Percentiles rank a stretch among this genome's conserved stretches.
These are phyloP conservation scores for Alternaria viburni DNA, from an alignment of 2,329 filamentous ascomycete species.

Conservation along the genomic window DNA sequence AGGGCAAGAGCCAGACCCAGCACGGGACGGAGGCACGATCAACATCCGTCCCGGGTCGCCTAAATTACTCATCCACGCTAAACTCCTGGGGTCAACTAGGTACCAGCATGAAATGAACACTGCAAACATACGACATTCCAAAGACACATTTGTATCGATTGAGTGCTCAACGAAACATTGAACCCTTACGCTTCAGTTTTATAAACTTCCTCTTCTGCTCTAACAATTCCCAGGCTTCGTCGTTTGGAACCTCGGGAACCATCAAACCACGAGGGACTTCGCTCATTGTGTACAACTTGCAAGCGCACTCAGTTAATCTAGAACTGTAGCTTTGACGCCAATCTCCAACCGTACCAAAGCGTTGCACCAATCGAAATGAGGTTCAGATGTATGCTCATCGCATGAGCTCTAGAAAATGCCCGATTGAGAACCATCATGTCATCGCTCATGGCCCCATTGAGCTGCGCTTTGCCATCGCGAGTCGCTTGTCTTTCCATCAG, in stretches of 20 bases:
- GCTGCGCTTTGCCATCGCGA: conserved; percentile 14
- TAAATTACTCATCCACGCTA: conserved; percentile 3
- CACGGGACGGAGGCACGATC: conserved; percentile 14
- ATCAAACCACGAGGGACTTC: fast-evolving
- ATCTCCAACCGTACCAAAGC: conserved; percentile 27
- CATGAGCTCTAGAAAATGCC: conserved; percentile 47
- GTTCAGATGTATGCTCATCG: conserved; percentile 54
- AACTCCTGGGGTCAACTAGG: too few relatives aligned
- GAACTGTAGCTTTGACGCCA: conserved; percentile 2
- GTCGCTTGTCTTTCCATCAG: conserved; percentile 18
- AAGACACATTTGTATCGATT: too few relatives aligned
- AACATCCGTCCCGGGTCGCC: conserved; percentile 6
- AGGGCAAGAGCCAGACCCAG: background rate
- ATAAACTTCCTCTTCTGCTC: too few relatives aligned
- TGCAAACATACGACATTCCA: too few relatives aligned
- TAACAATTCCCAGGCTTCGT: too few relatives aligned
- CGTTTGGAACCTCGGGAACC: background rate
- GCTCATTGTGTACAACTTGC: background rate
- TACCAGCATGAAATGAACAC: too few relatives aligned
- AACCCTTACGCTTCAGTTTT: too few relatives aligned
- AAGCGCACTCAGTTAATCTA: background rate
- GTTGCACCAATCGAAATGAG: conserved; percentile 45
- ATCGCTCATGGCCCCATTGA: conserved; percentile 1
- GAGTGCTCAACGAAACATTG: too few relatives aligned
- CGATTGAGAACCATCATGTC: conserved; percentile 39